Base-by-base conservation (phyloP, 2,329 filamentous ascomycete genomes). In the Penicillium occitanis region DNA sequence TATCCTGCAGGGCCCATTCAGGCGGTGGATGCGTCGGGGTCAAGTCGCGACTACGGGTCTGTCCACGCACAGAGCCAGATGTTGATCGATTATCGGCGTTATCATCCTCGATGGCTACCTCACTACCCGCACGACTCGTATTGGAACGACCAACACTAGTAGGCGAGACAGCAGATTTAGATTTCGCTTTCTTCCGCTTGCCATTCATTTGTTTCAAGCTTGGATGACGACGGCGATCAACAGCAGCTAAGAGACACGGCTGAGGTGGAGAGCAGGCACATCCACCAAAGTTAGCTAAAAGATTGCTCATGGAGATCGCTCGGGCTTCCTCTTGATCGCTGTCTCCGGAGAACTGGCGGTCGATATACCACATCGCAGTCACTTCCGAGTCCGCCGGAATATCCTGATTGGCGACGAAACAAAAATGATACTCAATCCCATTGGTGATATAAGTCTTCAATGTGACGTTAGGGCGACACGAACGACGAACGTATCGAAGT, bases 401-500 rank as follows among this genome's bases (percentile, higher is more conserved):
- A 44, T 89, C 85, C 63, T 90, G 86, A 71, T 91, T 91, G 71
- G 92, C 93, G 67, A 97, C 88, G 69, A 97, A 89, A 86, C 94
- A 97, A 77, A 98, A 97, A 74, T 95, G 92, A 74, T 94, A 96
- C 70, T 94, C 90, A 0, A 88, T 89, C 3, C 86, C 85, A 57
- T 88, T 89, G 1, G 91, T 91, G 58, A 97, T 86, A 70, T 93
- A 91, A 0, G 93, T 96, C 75, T 95, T 93, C 72, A 98, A 83
- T 37, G 87, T 85, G n/a, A 95, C 88, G 73, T 98, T 99, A 1
- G 95, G 92, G 68, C 87, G 88, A 80, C 95, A 99, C 73, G 95
- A 98, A 70, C 94, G 88, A 65, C 95, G 88, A n/a, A 96, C 88
- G 75, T 95, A 97, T 53, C 95, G 91, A 66, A 95, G 88, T 42